Evolutionary conservation across 2,329 filamentous ascomycete genomes (phyloP).

Genomic region (Colletotrichum sp.): DNA sequence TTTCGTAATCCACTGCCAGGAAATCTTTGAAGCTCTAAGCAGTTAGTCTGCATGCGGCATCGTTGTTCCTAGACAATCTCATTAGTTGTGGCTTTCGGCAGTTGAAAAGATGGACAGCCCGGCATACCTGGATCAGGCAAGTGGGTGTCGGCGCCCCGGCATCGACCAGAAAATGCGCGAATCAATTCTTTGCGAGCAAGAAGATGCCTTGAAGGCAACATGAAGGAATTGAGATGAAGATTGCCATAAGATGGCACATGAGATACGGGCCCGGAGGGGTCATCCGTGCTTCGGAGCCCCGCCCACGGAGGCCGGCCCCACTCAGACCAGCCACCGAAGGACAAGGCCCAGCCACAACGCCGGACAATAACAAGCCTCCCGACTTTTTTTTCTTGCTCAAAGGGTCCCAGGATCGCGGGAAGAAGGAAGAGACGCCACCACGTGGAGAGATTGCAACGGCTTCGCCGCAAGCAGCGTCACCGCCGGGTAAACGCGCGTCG

Average conservation of each 20-base stretch:
- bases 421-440: background rate
- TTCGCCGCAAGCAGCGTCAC: background rate
- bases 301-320: background rate
- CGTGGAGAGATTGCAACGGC: background rate
- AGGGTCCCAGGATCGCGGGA: background rate
- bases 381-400: background rate
- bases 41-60: background rate
- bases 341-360: background rate
- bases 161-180: too few species aligned
- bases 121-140: too few species aligned
- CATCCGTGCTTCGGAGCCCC: background rate
- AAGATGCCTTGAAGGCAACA: too few species aligned
- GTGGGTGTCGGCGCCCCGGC: too few species aligned
- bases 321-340: background rate
- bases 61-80: background rate
- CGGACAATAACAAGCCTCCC: background rate
- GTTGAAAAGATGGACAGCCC: background rate
- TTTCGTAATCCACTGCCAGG: background rate
- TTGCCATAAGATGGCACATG: too few species aligned
- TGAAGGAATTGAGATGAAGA: too few species aligned
- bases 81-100: background rate
- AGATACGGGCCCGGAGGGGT: background rate
- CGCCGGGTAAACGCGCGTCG: background rate
- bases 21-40: background rate
- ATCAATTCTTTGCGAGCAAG: too few species aligned